phyloP scores from a whole-genome alignment of 345 rosid species.

The Rhodamnia rubescens region DNA sequence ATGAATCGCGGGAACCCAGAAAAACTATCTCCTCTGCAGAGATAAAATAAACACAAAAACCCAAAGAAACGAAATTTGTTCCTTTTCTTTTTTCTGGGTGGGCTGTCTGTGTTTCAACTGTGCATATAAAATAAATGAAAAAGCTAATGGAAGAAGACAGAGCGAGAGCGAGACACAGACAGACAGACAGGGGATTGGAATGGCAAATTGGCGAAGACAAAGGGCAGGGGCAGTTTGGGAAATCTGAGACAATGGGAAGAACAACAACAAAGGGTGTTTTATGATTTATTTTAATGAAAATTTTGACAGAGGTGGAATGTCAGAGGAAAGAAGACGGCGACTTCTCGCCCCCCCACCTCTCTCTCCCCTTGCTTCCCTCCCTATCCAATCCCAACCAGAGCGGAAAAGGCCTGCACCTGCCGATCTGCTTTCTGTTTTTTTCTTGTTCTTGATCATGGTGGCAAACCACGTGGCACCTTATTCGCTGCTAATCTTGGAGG shows the following conservation, averaged over 20 bases:
- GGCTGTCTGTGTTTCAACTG: conserved; percentile 2
- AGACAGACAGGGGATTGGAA: not conserved
- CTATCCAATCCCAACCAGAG: not conserved
- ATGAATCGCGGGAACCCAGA: not conserved
- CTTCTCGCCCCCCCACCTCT: conserved; percentile 4
- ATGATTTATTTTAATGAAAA: not conserved
- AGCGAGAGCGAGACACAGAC: not conserved
- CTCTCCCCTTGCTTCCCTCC: not conserved
- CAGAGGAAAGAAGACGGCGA: conserved; percentile 9
- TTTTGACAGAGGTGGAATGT: conserved; percentile 10
- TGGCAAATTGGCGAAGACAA: not conserved
- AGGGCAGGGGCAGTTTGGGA: conserved; percentile 3
- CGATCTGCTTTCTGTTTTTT: conserved; percentile 10
- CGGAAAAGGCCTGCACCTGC: conserved; percentile 7
- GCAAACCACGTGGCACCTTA: conserved; percentile 14
- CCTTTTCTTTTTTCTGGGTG: not conserved
- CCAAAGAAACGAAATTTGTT: not conserved
- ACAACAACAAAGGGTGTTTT: not conserved
- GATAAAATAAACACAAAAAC: not conserved
- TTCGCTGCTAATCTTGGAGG: not conserved
- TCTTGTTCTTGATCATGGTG: not conserved
- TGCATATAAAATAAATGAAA: not conserved
- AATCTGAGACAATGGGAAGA: not conserved
- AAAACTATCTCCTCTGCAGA: not conserved
- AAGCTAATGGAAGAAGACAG: not conserved